Evolutionary conservation across 2,329 filamentous ascomycete genomes (phyloP).

Genomic region (Fonsecaea nubica): DNA sequence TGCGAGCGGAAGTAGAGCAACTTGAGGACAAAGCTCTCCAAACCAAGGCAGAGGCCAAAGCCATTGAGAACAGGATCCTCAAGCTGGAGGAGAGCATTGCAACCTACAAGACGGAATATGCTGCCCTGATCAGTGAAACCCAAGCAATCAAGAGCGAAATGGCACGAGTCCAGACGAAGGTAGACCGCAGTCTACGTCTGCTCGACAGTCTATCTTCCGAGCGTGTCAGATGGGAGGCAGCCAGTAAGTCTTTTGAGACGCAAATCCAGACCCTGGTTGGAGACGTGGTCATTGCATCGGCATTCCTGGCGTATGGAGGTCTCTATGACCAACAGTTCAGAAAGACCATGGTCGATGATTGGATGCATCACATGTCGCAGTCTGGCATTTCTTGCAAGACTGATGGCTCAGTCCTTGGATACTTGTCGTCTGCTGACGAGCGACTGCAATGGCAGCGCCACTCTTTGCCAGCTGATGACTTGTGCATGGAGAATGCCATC

Average conservation of each 20-base stretch:
- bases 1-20: slow-evolving; percentile 85
- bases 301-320: slow-evolving; percentile 94
- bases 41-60: slow-evolving; percentile 91
- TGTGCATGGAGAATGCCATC: slow-evolving; percentile 98
- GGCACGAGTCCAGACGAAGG: slow-evolving; percentile 95
- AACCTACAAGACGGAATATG: slow-evolving; percentile 95
- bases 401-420: slow-evolving; percentile 93
- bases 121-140: slow-evolving; percentile 92
- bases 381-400: slow-evolving; percentile 95
- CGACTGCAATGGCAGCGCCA: slow-evolving; percentile 94
- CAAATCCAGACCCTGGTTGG: slow-evolving; percentile 96
- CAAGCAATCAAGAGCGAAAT: slow-evolving; percentile 98
- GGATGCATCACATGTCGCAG: slow-evolving; percentile 88
- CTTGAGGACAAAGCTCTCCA: slow-evolving; percentile 88
- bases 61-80: slow-evolving; percentile 85
- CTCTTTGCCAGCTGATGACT: slow-evolving; percentile 88
- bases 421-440: slow-evolving; percentile 94
- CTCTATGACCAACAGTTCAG: slow-evolving; percentile 98
- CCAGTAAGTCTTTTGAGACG: slow-evolving; percentile 96
- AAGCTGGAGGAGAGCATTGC: slow-evolving; percentile 88
- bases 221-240: slow-evolving; percentile 90
- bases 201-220: slow-evolving; percentile 96
- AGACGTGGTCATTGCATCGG: slow-evolving; percentile 93
- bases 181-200: slow-evolving; percentile 91
- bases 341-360: slow-evolving; percentile 97